A percentile compares a stretch with the other conserved stretches of the same genome.
phyloP scores from a whole-genome alignment of 768 basidiomycete species.

The Mycena crocata region DNA sequence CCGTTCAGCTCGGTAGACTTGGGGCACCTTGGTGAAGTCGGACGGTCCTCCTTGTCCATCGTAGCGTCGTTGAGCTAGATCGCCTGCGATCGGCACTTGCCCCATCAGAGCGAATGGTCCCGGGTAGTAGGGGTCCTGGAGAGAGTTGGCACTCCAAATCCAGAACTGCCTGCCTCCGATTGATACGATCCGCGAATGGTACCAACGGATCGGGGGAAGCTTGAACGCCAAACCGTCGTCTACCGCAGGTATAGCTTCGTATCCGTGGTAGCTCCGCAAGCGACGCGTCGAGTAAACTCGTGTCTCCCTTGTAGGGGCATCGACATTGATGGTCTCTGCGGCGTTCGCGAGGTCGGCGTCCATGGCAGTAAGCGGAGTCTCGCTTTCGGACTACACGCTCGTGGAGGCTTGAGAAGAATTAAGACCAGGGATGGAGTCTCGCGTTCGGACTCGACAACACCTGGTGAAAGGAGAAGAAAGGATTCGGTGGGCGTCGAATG shows the following conservation, averaged over 20 bases:
- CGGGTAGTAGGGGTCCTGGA: conserved; percentile 20
- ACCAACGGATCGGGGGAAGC: background rate
- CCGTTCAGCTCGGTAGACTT: background rate
- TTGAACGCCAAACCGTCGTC: background rate
- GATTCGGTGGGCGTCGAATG: too few relatives aligned
- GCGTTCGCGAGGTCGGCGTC: background rate
- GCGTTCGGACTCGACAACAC: background rate
- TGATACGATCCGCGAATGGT: background rate
- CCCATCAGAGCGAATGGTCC: background rate
- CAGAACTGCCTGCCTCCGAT: background rate
- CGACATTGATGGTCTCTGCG: background rate
- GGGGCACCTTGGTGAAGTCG: conserved; percentile 21
- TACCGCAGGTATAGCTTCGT: background rate
- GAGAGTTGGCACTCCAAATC: conserved; percentile 12
- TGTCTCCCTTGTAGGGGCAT: background rate
- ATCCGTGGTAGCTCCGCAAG: background rate
- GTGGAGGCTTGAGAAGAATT: too few relatives aligned
- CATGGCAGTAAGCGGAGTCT: background rate
- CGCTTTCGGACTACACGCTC: background rate
- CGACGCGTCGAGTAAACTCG: background rate
- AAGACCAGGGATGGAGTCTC: background rate
- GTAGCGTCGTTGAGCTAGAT: conserved; percentile 1
- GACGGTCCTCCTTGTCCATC: conserved; percentile 31
- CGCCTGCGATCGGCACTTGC: background rate
- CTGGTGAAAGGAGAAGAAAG: background rate